phyloP scores from a whole-genome alignment of 2,329 filamentous ascomycete genomes.

The Penicillium sp. region DNA sequence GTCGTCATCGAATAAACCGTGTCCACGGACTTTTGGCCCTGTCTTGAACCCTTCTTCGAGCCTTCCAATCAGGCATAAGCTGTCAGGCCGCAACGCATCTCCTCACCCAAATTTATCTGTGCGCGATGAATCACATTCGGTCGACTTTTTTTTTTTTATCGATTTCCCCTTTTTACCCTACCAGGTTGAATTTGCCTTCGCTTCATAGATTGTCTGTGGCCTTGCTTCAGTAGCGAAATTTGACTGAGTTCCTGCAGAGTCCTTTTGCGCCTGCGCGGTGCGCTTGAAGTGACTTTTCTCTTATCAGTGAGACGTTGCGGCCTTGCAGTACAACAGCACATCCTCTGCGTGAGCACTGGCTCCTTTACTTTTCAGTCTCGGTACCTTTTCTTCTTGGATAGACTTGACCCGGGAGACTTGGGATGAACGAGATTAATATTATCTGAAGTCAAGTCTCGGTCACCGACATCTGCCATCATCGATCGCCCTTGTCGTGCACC shows the following conservation, averaged over 20 bases:
- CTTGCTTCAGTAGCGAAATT: neutral
- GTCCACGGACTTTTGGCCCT: too few species aligned
- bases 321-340: conserved; percentile 21
- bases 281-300: neutral
- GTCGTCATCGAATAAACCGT: too few species aligned
- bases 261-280: conserved; percentile 15
- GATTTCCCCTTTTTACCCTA: too few species aligned
- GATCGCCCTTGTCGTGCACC: conserved; percentile 7
- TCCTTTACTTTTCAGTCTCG: conserved; percentile 1
- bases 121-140: conserved; percentile 16
- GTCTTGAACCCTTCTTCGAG: neutral
- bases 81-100: conserved; percentile 23
- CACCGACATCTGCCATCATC: conserved; percentile 13
- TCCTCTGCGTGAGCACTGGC: conserved; percentile 7
- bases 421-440: conserved; percentile 1
- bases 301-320: conserved; percentile 15
- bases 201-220: conserved; percentile 1
- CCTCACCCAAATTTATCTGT: conserved; percentile 17
- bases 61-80: conserved; percentile 21
- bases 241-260: conserved; percentile 21
- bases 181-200: neutral
- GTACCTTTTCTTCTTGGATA: conserved; percentile 1
- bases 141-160: conserved; percentile 3
- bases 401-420: conserved; percentile 8
- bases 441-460: conserved; percentile 5